These are phyloP conservation scores for Blastobotrys malaysiensis DNA, from an alignment of 1,139 yeast genomes.

Conservation along the genomic window DNA sequence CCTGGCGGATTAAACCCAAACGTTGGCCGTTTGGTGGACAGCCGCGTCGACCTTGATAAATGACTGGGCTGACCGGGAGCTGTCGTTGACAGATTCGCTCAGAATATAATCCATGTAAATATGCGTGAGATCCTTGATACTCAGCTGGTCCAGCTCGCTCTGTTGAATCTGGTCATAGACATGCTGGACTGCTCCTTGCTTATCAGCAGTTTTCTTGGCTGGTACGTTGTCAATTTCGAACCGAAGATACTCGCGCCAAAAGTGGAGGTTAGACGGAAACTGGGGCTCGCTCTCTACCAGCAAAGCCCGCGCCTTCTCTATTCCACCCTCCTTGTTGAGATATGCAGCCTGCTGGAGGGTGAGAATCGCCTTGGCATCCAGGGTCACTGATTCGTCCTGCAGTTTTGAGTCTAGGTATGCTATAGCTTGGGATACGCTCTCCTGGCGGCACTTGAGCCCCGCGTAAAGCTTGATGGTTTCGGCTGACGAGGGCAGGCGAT, in stretches of 20 bases:
- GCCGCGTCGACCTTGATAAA: conserved; percentile 17
- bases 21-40: conserved; percentile 5
- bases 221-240: conserved; percentile 28
- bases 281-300: background rate
- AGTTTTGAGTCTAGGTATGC: background rate
- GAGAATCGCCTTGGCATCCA: background rate
- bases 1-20: background rate
- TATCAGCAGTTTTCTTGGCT: conserved; percentile 6
- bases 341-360: background rate
- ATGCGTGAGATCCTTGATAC: conserved; percentile 31
- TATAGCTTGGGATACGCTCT: background rate
- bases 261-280: conserved; percentile 10
- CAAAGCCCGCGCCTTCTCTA: background rate
- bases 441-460: conserved; percentile 6
- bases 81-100: conserved; percentile 1
- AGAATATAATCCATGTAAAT: conserved; percentile 31
- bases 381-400: background rate
- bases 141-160: conserved; percentile 22
- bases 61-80: conserved; percentile 6
- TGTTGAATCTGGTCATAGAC: conserved; percentile 8
- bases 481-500: conserved; percentile 28
- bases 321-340: background rate
- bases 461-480: conserved; percentile 26
- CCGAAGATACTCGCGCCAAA: conserved; percentile 32
- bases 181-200: background rate